Percentiles rank a stretch among this genome's conserved stretches.
phyloP scores from a whole-genome alignment of 345 rosid genomes.

The Xanthoceras sorbifolium region DNA sequence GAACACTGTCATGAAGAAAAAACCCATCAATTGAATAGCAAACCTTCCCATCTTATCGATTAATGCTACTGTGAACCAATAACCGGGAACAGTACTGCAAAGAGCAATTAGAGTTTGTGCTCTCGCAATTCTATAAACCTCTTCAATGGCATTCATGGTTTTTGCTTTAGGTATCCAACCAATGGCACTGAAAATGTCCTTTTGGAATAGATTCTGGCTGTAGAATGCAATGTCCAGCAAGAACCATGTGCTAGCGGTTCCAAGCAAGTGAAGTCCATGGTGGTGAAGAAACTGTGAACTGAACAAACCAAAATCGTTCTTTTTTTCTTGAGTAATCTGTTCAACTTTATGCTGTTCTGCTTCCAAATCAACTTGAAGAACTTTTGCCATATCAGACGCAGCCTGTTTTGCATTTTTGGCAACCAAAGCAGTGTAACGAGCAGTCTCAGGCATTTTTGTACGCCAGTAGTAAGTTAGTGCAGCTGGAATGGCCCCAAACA shows the following conservation, averaged over 20 bases:
- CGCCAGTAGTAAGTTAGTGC: slow-evolving; percentile 65
- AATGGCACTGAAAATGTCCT: slow-evolving; percentile 68
- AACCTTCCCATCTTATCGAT: slow-evolving; percentile 58
- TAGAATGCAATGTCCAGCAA: slow-evolving; percentile 73
- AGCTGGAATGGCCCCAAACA: slow-evolving; percentile 77
- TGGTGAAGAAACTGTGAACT: slow-evolving; percentile 41
- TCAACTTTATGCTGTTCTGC: slow-evolving; percentile 45
- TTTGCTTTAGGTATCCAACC: slow-evolving; percentile 73
- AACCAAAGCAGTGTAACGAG: slow-evolving; percentile 74
- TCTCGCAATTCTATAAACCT: slow-evolving; percentile 54
- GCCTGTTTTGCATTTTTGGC: slow-evolving; percentile 67
- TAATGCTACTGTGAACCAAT: slow-evolving; percentile 45
- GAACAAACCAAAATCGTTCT: slow-evolving; percentile 56
- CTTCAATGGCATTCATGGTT: slow-evolving; percentile 70
- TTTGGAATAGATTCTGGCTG: slow-evolving; percentile 75
- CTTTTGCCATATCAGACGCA: slow-evolving; percentile 71
- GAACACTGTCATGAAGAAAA: slow-evolving; percentile 59
- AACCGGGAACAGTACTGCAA: slow-evolving; percentile 79
- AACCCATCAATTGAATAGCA: slow-evolving; percentile 59
- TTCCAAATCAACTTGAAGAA: slow-evolving; percentile 61
- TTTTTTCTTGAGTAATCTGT: not conserved
- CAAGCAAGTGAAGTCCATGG: slow-evolving; percentile 65
- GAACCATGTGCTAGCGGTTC: slow-evolving; percentile 71
- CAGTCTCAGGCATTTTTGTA: slow-evolving; percentile 81
- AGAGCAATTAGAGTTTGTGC: slow-evolving; percentile 68